Base-by-base conservation (phyloP, 2,329 filamentous ascomycete genomes). In the Penicillium sp. region DNA sequence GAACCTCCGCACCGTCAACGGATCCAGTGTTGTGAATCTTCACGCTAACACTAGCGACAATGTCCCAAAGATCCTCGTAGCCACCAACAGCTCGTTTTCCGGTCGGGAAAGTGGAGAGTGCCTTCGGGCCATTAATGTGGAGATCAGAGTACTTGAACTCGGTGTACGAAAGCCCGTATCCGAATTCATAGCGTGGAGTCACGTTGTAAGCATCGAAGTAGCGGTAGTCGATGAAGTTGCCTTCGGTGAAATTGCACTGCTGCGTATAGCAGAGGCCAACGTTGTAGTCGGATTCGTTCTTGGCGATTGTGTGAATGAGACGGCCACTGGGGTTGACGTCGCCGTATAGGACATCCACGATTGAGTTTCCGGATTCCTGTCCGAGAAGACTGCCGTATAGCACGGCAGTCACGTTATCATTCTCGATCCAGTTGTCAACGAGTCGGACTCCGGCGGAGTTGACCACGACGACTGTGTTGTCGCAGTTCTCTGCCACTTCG, bases 391-490 rank as follows among this genome's bases (percentile, higher is more conserved):
- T 89, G 32, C 90, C 90, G 83, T 88, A 94, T 1, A 96, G 71
- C 49, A 96, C 91, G 38, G 90, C 91, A 1, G 90, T 92, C 46
- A 96, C 81, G 72, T 96, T 96, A 34, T 85, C 83, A 72, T 86
- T 86, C 49, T 89, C 76, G 65, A 89, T 86, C 81, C 86, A 93
- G 9, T 54, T 49, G 18, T 65, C 57, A 1, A 96, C 74, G 1
- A 92, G 75, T 3, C 92, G 87, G n/a, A 57, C 47, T 0, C 92
- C 92, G 5, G 86, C 83, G 0, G 88, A 90, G 76, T 96, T 91
- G 49, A 96, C 86, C 47, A 96, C 84, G 14, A 96, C 89, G 55
- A 96, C 88, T 8, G 90, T 94, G 79, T 95, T 93, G 74, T 85
- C 83, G 78, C 87, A 91, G 52, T 88, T 91, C 72, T 86, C 79